Evolutionary conservation across 2,329 filamentous ascomycete species (phyloP).

Genomic region (Tympanopsis confertula): DNA sequence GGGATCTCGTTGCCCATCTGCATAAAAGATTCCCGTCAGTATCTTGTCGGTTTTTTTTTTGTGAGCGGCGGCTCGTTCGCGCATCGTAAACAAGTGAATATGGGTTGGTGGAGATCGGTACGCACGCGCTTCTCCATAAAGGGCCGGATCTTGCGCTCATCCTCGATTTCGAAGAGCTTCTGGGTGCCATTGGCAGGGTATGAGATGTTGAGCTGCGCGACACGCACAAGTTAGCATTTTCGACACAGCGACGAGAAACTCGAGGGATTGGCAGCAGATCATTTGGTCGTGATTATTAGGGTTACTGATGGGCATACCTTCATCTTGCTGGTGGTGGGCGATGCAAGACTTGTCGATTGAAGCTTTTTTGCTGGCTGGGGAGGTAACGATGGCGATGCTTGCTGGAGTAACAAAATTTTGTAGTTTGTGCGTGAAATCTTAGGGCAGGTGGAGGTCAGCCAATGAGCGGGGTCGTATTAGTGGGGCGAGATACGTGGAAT

Average conservation of each 20-base stretch:
- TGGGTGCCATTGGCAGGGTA: slow-evolving; percentile 99
- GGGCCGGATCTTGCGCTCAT: slow-evolving; percentile 97
- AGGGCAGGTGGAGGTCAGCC: no score
- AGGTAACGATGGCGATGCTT: slow-evolving; percentile 15
- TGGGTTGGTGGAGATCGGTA: slow-evolving; percentile 17
- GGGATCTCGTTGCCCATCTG: slow-evolving; percentile 84
- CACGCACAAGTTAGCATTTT: slow-evolving; percentile 17
- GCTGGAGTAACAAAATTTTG: no score
- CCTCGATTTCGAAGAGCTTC: slow-evolving; percentile 97
- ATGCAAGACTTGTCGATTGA: slow-evolving; percentile 28
- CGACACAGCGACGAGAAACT: slow-evolving; percentile 16
- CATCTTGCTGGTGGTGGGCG: slow-evolving; percentile 33
- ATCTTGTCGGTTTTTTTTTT: slow-evolving; percentile 5
- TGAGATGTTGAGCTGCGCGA: slow-evolving; percentile 47
- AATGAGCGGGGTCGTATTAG: no score
- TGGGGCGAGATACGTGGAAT: no score
- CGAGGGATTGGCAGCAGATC: slow-evolving; percentile 24
- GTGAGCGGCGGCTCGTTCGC: slow-evolving; percentile 3
- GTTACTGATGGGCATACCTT: slow-evolving; percentile 23
- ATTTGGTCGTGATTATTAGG: slow-evolving; percentile 14
- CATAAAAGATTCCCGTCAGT: slow-evolving; percentile 17
- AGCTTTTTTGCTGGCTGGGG: slow-evolving; percentile 21
- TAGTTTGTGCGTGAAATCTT: no score
- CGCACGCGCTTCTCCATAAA: slow-evolving; percentile 96
- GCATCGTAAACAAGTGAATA: slow-evolving; percentile 3